Evolutionary conservation across 2,329 filamentous ascomycete species (phyloP), one percentile per base, ranked within the genome.

Genomic region (Hypoxylon rubiginosum): DNA sequence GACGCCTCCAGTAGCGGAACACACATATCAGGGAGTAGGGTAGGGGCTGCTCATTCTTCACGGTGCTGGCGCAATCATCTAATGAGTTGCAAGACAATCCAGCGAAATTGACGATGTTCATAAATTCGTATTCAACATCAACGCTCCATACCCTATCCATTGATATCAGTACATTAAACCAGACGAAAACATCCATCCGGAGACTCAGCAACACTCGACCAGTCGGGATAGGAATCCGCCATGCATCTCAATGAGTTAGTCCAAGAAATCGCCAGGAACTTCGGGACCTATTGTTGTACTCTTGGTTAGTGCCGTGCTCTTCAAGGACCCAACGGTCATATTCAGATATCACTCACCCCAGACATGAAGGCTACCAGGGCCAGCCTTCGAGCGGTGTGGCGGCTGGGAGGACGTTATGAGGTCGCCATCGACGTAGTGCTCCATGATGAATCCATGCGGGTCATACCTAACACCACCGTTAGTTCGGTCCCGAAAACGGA

Each of bases 391-490:
- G 11, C 70, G 74, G 66, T 84, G 81, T 3, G 82, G 82, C 19
- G 82, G 84, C 43, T 86, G 83, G 17, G 81, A 84, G 66, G 86
- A 81, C 64, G 86, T 81, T 1, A 92, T 83, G 69, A 90, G 71
- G 77, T 92, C 90, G 0, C 90, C 90, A 75, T 92, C 90, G 15
- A 89, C 87, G 71, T 92, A 92, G 76, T 91, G 89, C 78, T 91
- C 89, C 73, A 91, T 79, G 77, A 91, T 90, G 73, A 90, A 89
- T 0, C 82, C 82, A 2, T 81, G 83, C 0, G 86, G 85, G 77
- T 91, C 89, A 73, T 86, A 89, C 88, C 88, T 79, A 48, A 26
- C n/a, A n/a, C 8, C 10, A 36, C 39, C 45, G 11, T 73, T 28
- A 66, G 64, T 50, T 24, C n/a, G 7, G 2, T 5, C 13, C 46